phyloP scores from a whole-genome alignment of 2,329 filamentous ascomycete species.

The Pyricularia grisea region DNA sequence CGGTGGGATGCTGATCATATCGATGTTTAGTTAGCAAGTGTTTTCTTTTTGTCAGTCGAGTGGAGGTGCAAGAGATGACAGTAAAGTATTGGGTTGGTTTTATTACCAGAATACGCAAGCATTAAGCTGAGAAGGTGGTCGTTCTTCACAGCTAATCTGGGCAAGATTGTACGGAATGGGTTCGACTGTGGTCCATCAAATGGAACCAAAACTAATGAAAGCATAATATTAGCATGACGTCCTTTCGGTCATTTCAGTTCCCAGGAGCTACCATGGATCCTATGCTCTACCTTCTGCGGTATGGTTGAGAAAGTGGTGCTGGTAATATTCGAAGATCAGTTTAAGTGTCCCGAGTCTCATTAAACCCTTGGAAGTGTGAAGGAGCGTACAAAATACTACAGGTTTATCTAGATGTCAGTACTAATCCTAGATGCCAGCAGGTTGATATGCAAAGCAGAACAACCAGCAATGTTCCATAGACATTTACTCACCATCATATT shows the following conservation, averaged over 20 bases:
- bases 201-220: constrained; percentile 29
- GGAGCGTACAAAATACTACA: constrained; percentile 30
- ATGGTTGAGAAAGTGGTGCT: constrained; percentile 63
- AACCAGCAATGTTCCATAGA: background rate
- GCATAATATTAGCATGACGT: background rate
- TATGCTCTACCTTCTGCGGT: constrained; percentile 41
- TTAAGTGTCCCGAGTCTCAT: background rate
- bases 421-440: background rate
- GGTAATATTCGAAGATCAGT: background rate
- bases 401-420: background rate
- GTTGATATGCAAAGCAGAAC: background rate
- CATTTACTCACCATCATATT: constrained; percentile 50
- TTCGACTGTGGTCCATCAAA: constrained; percentile 44
- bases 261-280: background rate
- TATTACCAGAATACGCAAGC: constrained; percentile 59
- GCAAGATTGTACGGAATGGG: constrained; percentile 39
- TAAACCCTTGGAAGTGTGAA: background rate
- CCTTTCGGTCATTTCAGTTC: too few species aligned
- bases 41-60: background rate
- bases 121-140: constrained; percentile 67
- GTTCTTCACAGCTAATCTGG: constrained; percentile 56
- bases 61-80: background rate
- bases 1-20: constrained; percentile 62
- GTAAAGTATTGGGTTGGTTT: background rate
- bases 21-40: background rate